Evolutionary conservation across 1,284 basidiomycete genomes (phyloP).

Genomic region (Rhodotorula sp.): DNA sequence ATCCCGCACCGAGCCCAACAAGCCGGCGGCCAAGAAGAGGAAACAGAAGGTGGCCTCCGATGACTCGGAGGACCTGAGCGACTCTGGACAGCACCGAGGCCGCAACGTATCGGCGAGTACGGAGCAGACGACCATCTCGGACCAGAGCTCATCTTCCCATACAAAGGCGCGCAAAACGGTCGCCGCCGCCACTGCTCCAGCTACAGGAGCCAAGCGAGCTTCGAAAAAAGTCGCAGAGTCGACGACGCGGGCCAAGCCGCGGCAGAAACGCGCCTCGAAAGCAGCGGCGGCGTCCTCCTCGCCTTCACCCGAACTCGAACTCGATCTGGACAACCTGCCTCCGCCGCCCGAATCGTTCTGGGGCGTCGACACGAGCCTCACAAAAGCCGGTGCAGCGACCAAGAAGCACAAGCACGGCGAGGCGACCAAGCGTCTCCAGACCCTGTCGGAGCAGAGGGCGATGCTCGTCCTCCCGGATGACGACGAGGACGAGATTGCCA

Average conservation of each 20-base stretch:
- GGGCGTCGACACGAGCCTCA: conserved; percentile 8
- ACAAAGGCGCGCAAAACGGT: neutral
- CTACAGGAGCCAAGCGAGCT: neutral
- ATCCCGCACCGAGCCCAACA: no score
- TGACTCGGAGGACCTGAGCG: neutral
- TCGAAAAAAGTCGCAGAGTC: neutral
- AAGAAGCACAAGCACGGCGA: conserved; percentile 18
- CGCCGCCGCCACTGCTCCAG: neutral
- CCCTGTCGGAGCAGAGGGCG: conserved; percentile 13
- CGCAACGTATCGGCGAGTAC: conserved; percentile 11
- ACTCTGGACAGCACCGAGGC: neutral
- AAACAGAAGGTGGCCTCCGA: neutral
- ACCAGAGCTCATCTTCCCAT: conserved; percentile 10
- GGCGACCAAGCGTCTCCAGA: conserved; percentile 10
- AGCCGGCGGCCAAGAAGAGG: neutral
- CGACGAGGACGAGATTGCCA: conserved; percentile 19
- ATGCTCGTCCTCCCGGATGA: conserved; percentile 17
- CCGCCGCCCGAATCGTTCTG: conserved; percentile 25
- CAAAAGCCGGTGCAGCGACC: neutral
- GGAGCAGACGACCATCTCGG: conserved; percentile 17
- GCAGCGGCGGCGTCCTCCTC: neutral
- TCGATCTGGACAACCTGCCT: neutral
- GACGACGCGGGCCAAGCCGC: neutral
- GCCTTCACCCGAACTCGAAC: conserved; percentile 13
- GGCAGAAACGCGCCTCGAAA: conserved; percentile 7